phyloP scores from a whole-genome alignment of 176 grass and related monocot genomes.

The Alopecurus myosuroides region DNA sequence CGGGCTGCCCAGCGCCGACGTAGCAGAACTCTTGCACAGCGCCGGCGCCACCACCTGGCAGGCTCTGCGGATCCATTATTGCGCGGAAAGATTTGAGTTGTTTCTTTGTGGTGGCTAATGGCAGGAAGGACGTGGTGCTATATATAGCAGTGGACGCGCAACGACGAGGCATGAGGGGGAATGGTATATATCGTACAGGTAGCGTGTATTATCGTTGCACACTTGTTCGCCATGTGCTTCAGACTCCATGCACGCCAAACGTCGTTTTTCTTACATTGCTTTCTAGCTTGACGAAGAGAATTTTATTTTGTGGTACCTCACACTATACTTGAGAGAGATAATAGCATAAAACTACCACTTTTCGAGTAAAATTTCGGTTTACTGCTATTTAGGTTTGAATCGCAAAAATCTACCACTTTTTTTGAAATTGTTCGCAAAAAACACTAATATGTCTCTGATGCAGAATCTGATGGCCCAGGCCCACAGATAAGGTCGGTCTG shows the following conservation, averaged over 20 bases:
- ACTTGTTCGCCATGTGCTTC: slow-evolving; percentile 32
- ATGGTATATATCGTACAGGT: slow-evolving; percentile 6
- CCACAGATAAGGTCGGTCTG: too few relatives aligned
- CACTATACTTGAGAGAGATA: too few relatives aligned
- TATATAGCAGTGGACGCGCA: slow-evolving; percentile 28
- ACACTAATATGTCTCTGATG: too few relatives aligned
- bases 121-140: slow-evolving; percentile 4
- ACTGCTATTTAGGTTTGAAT: too few relatives aligned
- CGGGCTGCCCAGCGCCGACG: slow-evolving; percentile 1
- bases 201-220: slow-evolving; percentile 19
- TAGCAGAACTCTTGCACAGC: neutral
- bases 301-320: neutral
- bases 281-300: neutral
- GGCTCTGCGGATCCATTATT: slow-evolving; percentile 32
- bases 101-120: slow-evolving; percentile 14
- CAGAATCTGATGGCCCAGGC: too few relatives aligned
- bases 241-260: neutral
- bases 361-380: too few relatives aligned
- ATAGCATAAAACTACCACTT: too few relatives aligned
- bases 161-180: neutral
- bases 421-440: too few relatives aligned
- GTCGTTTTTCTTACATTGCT: neutral
- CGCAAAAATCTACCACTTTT: too few relatives aligned
- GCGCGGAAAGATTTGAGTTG: neutral
- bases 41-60: neutral